Base-by-base conservation (phyloP, 1,284 basidiomycete species). In the Tylopilus sp. region DNA sequence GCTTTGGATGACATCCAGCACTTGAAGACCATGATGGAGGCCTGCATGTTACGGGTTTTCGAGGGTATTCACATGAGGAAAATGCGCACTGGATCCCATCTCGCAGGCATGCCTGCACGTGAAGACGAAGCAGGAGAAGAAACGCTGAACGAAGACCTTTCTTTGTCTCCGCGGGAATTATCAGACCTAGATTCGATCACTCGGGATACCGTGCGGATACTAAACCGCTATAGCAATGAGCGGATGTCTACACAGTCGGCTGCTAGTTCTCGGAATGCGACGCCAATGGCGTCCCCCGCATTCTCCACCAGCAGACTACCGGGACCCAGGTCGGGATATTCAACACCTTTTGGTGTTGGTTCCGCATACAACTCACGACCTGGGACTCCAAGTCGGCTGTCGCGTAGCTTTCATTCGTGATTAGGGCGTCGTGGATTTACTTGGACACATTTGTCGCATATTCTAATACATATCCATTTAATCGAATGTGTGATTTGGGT, bases 41-140 rank as follows among this genome's bases (percentile, higher is more conserved):
- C 78, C 4, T 93, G 90, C 66, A 87, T 98, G 85, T 76, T 95
- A 48, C 84, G 95, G 40, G 92, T 97, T 2, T 98, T 94, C 62
- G 91, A 98, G 64, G 94, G 94, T 25, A 86, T 95, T 52, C 80
- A 80, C 35, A 79, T 81, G 75, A 71, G 72, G 50, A 72, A 67
- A 54, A 63, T 56, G 57, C 69, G 66, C 40, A 67, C 66, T 33
- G 57, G 68, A 42, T 56, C 68, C 22, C 70, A 71, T 13, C 65
- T 70, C 8, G 59, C 76, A 20, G 72, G 73, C 28, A 65, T 73
- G 50, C 69, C 74, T 31, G 71, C 75, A 35, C 71, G 76, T 39
- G 82, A 86, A 56, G 78, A 81, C 33, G 85, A 87, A 63, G 75
- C 76, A 3, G 85, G 79, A 15, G 83, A 85, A 57, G 86, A 86